phyloP scores from a whole-genome alignment of 805 yeast genomes.

The Pichia californica region DNA sequence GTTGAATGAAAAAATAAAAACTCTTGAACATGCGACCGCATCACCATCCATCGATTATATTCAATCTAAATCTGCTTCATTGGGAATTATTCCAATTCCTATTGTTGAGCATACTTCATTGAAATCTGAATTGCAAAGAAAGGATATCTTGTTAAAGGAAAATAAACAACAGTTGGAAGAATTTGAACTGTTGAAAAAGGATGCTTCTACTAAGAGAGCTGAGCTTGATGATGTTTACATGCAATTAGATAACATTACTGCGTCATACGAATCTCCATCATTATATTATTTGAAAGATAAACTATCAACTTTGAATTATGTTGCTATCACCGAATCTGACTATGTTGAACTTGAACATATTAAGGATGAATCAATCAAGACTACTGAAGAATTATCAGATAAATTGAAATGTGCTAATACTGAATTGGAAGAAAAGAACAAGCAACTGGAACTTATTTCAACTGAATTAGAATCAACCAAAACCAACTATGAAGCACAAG shows the following conservation, averaged over 20 bases:
- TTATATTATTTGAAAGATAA: not conserved
- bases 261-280: not conserved
- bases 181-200: slow-evolving; percentile 6
- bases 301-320: not conserved
- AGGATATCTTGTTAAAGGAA: slow-evolving; percentile 5
- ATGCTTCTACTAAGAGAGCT: slow-evolving; percentile 7
- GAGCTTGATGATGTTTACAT: not conserved
- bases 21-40: slow-evolving; percentile 3
- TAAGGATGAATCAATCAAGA: not conserved
- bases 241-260: not conserved
- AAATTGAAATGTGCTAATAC: not conserved
- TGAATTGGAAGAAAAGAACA: not conserved
- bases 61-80: slow-evolving; percentile 13
- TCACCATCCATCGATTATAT: slow-evolving; percentile 26
- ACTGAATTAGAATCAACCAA: not conserved
- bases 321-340: not conserved
- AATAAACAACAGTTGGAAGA: slow-evolving; percentile 7
- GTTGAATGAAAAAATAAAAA: slow-evolving; percentile 5
- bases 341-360: not conserved
- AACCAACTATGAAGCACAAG: not conserved
- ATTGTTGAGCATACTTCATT: slow-evolving; percentile 12
- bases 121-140: slow-evolving; percentile 7
- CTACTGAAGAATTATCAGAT: not conserved
- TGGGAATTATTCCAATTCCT: slow-evolving; percentile 18
- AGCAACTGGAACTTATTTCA: not conserved